Percentiles rank a stretch among this genome's conserved stretches.
These are phyloP conservation scores for Populus tomentosa DNA, from an alignment of 441 rosid genomes.

Conservation along the genomic window DNA sequence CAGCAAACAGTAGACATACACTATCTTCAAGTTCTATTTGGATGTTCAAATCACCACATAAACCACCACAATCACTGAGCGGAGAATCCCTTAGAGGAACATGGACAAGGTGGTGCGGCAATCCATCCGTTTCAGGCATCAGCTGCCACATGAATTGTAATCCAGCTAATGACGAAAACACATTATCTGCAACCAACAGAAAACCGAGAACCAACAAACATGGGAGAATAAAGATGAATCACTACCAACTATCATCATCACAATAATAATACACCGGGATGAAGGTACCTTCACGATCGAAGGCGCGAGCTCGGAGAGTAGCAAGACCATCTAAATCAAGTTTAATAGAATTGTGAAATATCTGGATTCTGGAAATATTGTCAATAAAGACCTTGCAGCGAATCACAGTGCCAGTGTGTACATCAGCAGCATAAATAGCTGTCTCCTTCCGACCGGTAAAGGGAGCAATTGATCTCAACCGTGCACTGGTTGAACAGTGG, in stretches of 20 bases:
- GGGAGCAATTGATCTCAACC: constrained; percentile 70
- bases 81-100: constrained; percentile 97
- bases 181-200: constrained; percentile 53
- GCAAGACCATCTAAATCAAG: constrained; percentile 97
- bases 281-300: constrained; percentile 70
- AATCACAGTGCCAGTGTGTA: constrained; percentile 72
- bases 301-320: constrained; percentile 85
- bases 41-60: constrained; percentile 82
- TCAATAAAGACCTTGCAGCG: constrained; percentile 98
- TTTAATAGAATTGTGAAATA: constrained; percentile 88
- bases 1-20: constrained; percentile 38
- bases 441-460: constrained; percentile 88
- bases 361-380: constrained; percentile 82
- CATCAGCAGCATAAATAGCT: constrained; percentile 89
- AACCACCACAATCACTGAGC: constrained; percentile 86
- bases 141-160: constrained; percentile 89
- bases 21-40: constrained; percentile 84
- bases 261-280: not conserved
- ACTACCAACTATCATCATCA: not conserved
- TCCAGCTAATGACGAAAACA: constrained; percentile 91
- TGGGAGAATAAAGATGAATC: not conserved
- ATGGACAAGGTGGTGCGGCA: constrained; percentile 77
- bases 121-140: constrained; percentile 53
- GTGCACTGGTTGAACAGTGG: constrained; percentile 84
- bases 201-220: not conserved